Percentiles rank a stretch among this genome's conserved stretches.
phyloP scores from a whole-genome alignment of 192 early-diverging fungal genomes.

The Ambispora gerdemannii region DNA sequence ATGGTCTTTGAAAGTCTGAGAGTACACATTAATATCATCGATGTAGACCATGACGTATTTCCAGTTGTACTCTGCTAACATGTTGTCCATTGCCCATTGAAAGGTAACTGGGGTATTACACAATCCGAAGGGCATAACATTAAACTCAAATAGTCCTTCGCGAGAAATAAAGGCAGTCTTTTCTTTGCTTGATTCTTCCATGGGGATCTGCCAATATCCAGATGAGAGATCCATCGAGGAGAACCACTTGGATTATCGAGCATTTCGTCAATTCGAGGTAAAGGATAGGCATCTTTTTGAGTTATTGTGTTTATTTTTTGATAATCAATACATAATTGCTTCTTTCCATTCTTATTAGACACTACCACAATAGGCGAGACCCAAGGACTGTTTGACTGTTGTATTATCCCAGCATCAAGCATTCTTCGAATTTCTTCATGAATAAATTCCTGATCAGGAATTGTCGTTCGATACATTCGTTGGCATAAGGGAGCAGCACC shows the following conservation, averaged over 20 bases:
- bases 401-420: background rate
- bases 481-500: too few species aligned
- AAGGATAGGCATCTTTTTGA: conserved; percentile 36
- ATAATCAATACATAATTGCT: conserved; percentile 42
- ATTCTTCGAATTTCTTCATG: background rate
- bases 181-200: background rate
- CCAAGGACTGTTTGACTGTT: conserved; percentile 13
- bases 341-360: conserved; percentile 33
- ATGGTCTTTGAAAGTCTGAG: conserved; percentile 34
- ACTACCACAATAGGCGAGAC: conserved; percentile 41
- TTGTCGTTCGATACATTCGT: too few species aligned
- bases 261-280: conserved; percentile 41
- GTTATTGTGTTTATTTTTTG: conserved; percentile 41
- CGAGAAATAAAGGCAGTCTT: conserved; percentile 38
- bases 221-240: conserved; percentile 15
- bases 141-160: conserved; percentile 36
- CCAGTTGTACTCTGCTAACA: conserved; percentile 31
- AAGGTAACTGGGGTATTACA: conserved; percentile 42
- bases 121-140: conserved; percentile 40
- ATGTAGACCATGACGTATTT: conserved; percentile 35
- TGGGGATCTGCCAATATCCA: conserved; percentile 30
- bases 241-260: conserved; percentile 33
- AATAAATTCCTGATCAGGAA: too few species aligned
- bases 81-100: conserved; percentile 41
- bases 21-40: too few species aligned